Conservation (phyloP, 2,329 filamentous ascomycete genomes). For the Cordyceps fumosorosea region DNA sequence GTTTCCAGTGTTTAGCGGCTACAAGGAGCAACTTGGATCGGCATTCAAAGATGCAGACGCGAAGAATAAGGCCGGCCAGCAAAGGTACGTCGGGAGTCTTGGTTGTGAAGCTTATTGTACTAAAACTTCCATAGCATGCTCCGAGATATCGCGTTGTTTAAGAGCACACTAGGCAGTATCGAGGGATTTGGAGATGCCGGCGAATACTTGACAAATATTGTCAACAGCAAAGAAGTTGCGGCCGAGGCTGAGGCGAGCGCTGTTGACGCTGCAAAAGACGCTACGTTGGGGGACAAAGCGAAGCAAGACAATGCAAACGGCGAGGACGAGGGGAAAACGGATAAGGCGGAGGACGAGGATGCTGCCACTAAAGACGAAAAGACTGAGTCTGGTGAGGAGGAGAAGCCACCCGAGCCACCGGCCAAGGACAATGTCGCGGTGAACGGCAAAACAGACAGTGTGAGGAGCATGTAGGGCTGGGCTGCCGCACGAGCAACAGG, state of each 20-base stretch:
- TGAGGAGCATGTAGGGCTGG: background rate
- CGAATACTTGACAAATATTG: slow-evolving; percentile 58
- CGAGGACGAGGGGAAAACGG: slow-evolving; percentile 14
- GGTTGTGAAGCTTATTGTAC: background rate
- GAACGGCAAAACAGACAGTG: background rate
- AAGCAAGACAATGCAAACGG: slow-evolving; percentile 14
- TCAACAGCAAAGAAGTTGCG: slow-evolving; percentile 50
- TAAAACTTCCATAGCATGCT: slow-evolving; percentile 53
- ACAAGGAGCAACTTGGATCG: slow-evolving; percentile 70
- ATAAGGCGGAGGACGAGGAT: slow-evolving; percentile 10
- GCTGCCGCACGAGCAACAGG: background rate
- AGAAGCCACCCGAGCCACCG: background rate
- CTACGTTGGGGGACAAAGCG: slow-evolving; percentile 15
- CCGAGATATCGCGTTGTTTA: slow-evolving; percentile 68
- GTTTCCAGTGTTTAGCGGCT: slow-evolving; percentile 74
- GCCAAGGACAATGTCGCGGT: background rate
- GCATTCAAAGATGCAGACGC: slow-evolving; percentile 61
- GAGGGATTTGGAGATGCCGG: slow-evolving; percentile 73
- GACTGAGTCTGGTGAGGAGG: slow-evolving; percentile 14
- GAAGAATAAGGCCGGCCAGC: slow-evolving; percentile 60
- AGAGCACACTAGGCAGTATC: slow-evolving; percentile 64
- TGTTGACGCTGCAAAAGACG: slow-evolving; percentile 13
- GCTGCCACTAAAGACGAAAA: slow-evolving; percentile 14
- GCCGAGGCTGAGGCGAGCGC: slow-evolving; percentile 7
- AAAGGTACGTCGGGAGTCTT: slow-evolving; percentile 50